Percentiles rank a stretch among this genome's conserved stretches.
Conservation (phyloP, 805 yeast genomes). For the Candida silvicultrix region DNA sequence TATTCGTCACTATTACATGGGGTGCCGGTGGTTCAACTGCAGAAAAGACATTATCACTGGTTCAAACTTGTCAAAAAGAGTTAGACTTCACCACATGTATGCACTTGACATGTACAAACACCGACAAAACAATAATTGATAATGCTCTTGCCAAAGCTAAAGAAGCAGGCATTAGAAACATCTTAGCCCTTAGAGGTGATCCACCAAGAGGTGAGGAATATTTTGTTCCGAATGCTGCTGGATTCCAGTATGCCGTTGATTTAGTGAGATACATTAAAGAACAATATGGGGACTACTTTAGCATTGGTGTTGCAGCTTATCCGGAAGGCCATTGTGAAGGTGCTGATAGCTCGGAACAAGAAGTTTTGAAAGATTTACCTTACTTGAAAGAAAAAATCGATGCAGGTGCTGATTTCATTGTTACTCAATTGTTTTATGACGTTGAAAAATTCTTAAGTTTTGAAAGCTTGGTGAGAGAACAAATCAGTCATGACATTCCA, state of each 20-base stretch:
- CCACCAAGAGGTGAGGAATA: conserved; percentile 78
- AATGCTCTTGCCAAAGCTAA: conserved; percentile 69
- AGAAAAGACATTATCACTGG: conserved; percentile 78
- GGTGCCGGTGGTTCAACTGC: conserved; percentile 98
- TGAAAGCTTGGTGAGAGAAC: conserved; percentile 43
- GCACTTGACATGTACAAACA: conserved; percentile 95
- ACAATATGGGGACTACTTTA: conserved; percentile 73
- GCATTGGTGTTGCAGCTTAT: conserved; percentile 95
- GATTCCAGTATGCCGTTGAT: conserved; percentile 75
- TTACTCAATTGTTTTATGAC: conserved; percentile 90
- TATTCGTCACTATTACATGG: conserved; percentile 93
- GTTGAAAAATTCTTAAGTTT: conserved; percentile 67
- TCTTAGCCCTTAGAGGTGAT: conserved; percentile 92
- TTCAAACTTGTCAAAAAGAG: conserved; percentile 66
- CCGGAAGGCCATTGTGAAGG: conserved; percentile 98
- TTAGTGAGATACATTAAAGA: conserved; percentile 72
- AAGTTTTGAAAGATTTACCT: conserved; percentile 65
- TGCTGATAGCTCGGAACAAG: conserved; percentile 58
- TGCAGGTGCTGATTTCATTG: conserved; percentile 93
- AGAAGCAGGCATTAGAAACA: conserved; percentile 74
- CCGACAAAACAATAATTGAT: conserved; percentile 71
- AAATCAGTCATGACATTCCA: conserved; percentile 39
- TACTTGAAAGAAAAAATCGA: conserved; percentile 75
- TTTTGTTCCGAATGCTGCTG: conserved; percentile 33
- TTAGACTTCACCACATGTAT: conserved; percentile 85